Percentiles rank a stretch among this genome's conserved stretches.
These are phyloP conservation scores for Aspergillus tanneri DNA, from an alignment of 2,329 filamentous ascomycete genomes.

Conservation along the genomic window DNA sequence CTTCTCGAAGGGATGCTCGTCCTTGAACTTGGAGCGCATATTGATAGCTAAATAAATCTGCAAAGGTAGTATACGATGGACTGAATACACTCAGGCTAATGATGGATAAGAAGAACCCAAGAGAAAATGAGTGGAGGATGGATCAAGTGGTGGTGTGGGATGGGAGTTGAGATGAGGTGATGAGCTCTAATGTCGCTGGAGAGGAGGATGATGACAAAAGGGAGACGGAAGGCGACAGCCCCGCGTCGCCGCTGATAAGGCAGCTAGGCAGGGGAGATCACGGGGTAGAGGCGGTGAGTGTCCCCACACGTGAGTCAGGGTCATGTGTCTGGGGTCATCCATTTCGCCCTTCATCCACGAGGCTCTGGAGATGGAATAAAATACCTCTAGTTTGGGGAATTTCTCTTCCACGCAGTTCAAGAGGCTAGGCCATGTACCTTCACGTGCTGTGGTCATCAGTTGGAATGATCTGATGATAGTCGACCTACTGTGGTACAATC, in stretches of 20 bases:
- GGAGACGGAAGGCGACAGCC: constrained; percentile 23
- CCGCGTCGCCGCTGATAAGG: constrained; percentile 29
- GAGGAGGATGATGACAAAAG: constrained; percentile 18
- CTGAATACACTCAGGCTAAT: not conserved
- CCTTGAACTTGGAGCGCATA: constrained; percentile 99
- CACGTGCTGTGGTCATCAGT: constrained; percentile 7
- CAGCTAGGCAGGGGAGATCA: constrained; percentile 17
- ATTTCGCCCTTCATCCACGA: not conserved
- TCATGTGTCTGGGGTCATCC: constrained; percentile 15
- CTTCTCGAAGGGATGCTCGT: constrained; percentile 99
- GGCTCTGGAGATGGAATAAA: not conserved
- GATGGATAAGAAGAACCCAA: constrained; percentile 8
- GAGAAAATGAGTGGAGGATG: constrained; percentile 22
- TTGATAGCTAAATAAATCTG: constrained; percentile 40
- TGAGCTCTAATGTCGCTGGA: constrained; percentile 32
- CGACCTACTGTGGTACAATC: not conserved
- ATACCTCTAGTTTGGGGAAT: not conserved
- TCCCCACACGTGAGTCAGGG: constrained; percentile 25
- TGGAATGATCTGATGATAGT: not conserved
- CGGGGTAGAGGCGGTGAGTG: constrained; percentile 27
- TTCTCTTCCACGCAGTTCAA: too few species aligned
- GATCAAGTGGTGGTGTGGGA: constrained; percentile 9
- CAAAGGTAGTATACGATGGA: constrained; percentile 3
- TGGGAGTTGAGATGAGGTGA: constrained; percentile 24
- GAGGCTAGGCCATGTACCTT: too few species aligned